phyloP scores from a whole-genome alignment of 192 early-diverging fungal species.

The Coemansia sp. region DNA sequence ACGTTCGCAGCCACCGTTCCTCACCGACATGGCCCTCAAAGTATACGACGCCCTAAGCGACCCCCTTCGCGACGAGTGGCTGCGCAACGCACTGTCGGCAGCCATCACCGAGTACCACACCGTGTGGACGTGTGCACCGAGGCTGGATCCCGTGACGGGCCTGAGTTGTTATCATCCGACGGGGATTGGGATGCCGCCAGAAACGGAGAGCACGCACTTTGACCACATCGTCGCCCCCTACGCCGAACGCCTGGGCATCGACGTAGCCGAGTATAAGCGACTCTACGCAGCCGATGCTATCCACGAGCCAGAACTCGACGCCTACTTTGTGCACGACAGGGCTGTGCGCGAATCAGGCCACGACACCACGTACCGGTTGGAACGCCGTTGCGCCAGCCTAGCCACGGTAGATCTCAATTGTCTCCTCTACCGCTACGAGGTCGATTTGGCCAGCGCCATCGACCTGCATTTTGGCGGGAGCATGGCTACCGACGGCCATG shows the following conservation, averaged over 20 bases:
- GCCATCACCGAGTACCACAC: conserved; percentile 89
- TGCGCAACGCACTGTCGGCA: conserved; percentile 64
- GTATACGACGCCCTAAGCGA: conserved; percentile 64
- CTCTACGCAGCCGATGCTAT: conserved; percentile 70
- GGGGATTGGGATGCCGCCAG: conserved; percentile 94
- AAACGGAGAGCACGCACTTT: conserved; percentile 92
- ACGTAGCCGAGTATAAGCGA: conserved; percentile 69
- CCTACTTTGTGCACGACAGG: conserved; percentile 96
- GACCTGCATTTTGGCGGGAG: conserved; percentile 58
- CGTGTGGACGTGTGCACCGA: conserved; percentile 84
- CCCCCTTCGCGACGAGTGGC: conserved; percentile 58
- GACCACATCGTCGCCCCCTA: conserved; percentile 83
- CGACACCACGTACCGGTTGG: conserved; percentile 94
- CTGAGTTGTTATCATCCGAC: conserved; percentile 84
- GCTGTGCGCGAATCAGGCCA: conserved; percentile 97
- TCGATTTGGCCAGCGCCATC: conserved; percentile 80
- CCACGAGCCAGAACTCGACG: conserved; percentile 81
- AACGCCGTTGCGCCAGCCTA: conserved; percentile 84
- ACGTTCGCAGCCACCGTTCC: conserved; percentile 96
- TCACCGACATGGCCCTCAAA: conserved; percentile 92
- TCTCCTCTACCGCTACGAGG: conserved; percentile 95
- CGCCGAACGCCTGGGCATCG: conserved; percentile 63
- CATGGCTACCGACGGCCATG: conserved; percentile 39
- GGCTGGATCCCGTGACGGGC: conserved; percentile 72
- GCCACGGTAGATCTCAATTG: conserved; percentile 93